A percentile compares a stretch with the other conserved stretches of the same genome.
Conservation (phyloP, 2,329 filamentous ascomycete species). For the Botryosphaeria dothidea region DNA sequence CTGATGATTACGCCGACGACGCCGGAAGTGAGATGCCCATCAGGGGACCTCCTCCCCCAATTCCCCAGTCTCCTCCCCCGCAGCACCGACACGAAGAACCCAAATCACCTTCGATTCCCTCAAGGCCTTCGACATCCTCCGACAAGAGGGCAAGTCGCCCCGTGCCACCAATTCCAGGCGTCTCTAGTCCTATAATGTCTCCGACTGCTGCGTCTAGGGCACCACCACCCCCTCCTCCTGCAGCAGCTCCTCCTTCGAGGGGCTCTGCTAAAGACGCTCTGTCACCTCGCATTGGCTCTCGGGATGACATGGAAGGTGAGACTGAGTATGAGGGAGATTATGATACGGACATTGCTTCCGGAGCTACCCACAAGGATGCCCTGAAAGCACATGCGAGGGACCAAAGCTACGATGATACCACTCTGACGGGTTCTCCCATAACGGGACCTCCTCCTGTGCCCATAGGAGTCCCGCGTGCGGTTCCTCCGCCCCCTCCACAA, state of each 20-base stretch:
- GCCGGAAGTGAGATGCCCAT: slow-evolving; percentile 30
- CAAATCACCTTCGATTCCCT: slow-evolving; percentile 15
- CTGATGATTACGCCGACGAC: slow-evolving; percentile 74
- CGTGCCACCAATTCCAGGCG: slow-evolving; percentile 60
- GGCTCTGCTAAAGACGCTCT: slow-evolving; percentile 34
- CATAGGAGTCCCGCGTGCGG: slow-evolving; percentile 40
- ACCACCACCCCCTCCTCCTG: slow-evolving; percentile 52
- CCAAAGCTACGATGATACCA: slow-evolving; percentile 69
- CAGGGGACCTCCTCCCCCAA: slow-evolving; percentile 36
- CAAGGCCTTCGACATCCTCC: slow-evolving; percentile 27
- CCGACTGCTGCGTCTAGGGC: slow-evolving; percentile 37
- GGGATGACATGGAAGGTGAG: slow-evolving; percentile 73
- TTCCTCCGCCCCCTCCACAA: slow-evolving; percentile 58
- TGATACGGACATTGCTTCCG: slow-evolving; percentile 94
- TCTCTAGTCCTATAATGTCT: slow-evolving; percentile 36
- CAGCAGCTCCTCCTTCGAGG: slow-evolving; percentile 39
- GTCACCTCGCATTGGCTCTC: slow-evolving; percentile 28
- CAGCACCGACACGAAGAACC: slow-evolving; percentile 21
- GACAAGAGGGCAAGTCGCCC: slow-evolving; percentile 38
- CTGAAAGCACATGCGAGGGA: slow-evolving; percentile 79
- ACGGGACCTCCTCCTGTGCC: slow-evolving; percentile 33
- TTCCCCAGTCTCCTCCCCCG: slow-evolving; percentile 33
- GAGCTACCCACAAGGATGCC: slow-evolving; percentile 90
- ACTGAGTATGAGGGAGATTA: slow-evolving; percentile 98
- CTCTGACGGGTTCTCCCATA: slow-evolving; percentile 51